Evolutionary conservation across 805 yeast species (phyloP), one percentile per base, ranked within the genome.

Genomic region (Teunomyces tritomae): DNA sequence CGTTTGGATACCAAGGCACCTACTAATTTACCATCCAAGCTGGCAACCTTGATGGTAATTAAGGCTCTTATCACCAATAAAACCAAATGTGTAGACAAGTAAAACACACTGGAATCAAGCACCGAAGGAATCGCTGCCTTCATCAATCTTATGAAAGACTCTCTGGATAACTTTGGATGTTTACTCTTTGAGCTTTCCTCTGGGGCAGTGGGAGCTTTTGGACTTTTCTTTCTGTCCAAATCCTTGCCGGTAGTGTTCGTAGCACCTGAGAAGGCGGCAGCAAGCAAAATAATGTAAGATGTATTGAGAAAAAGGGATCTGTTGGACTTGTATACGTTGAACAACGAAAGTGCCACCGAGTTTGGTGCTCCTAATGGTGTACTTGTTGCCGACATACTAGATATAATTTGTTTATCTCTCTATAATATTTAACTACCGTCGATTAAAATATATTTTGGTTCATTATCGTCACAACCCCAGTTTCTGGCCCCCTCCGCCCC

Each of bases 21-120:
- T 4, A 91, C 96, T 46, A 91, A 71, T 59, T 76, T 73, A 54
- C 97, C 97, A 64, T 91, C 97, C 49, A 91, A 73, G 9, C 85
- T 80, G 5, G 97, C 97, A 11, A 90, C 91, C 58, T 84, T 83
- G 41, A 91, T 74, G 2, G 96, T 85, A 26, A 91, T 67, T 20
- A 84, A 63, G 0, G 96, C 92, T 53, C 96, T 76, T 4, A 78
- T 53, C 3, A 87, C 75, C 39, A 91, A 71, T 24, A 89, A 70
- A 0, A 72, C 59, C 5, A 89, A 66, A 63, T 89, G 92, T 0
- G 78, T 54, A 0, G 63, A 49, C 32, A 87, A 70, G 48, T 67
- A 66, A 6, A 54, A 33, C 11, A 70, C 61, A 5, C 74, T 63
- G 10, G 62, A 52, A 51, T 69, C 63, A 5, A 47, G 50, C 13